phyloP scores from a whole-genome alignment of 2,329 filamentous ascomycete species.

The Xylaria sp. region DNA sequence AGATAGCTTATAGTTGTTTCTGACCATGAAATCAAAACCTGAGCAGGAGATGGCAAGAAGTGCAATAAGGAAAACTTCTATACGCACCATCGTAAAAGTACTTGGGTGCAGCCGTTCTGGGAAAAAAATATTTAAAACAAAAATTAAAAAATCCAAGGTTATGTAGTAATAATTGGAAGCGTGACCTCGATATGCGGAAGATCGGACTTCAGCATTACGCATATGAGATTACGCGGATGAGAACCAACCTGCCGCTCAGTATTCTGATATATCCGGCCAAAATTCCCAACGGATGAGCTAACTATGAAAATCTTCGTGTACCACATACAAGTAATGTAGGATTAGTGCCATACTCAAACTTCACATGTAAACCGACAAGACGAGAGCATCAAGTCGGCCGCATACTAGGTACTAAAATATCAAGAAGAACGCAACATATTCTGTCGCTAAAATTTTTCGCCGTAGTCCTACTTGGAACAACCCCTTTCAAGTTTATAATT shows the following conservation, averaged over 20 bases:
- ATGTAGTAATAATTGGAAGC: no score
- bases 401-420: background rate
- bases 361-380: background rate
- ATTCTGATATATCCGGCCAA: background rate
- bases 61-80: background rate
- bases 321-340: background rate
- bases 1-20: background rate
- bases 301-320: background rate
- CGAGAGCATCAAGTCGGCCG: background rate
- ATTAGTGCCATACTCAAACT: background rate
- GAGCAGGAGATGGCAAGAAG: background rate
- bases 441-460: background rate
- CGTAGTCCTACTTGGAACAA: background rate
- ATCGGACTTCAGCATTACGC: conserved; percentile 5
- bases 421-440: background rate
- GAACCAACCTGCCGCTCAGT: background rate
- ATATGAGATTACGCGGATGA: background rate
- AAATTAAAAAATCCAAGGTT: background rate
- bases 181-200: conserved; percentile 6
- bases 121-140: no score
- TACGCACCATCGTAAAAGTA: background rate
- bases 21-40: background rate
- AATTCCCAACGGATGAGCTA: background rate
- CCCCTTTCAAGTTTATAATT: background rate
- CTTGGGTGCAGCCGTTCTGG: no score